Conservation (phyloP, 257 asterid genomes). For the Solanum ossicruentum region DNA sequence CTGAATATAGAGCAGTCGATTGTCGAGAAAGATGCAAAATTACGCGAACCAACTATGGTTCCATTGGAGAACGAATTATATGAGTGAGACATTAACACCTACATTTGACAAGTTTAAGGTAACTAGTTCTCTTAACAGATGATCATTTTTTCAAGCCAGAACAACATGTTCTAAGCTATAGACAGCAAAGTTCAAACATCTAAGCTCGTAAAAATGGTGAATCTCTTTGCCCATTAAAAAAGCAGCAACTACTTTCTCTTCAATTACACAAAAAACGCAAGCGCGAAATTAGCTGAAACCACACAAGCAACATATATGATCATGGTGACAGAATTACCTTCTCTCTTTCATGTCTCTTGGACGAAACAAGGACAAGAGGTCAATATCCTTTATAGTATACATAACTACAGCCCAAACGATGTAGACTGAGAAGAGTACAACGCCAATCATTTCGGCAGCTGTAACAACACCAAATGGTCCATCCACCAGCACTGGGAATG, state of each 20-base stretch:
- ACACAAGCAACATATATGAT: background rate
- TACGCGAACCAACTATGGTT: background rate
- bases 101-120: background rate
- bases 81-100: background rate
- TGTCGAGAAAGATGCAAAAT: background rate
- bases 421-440: slow-evolving; percentile 31
- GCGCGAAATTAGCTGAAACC: background rate
- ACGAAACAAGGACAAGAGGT: slow-evolving; percentile 12
- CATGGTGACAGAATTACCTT: slow-evolving; percentile 22
- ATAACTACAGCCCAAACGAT: slow-evolving; percentile 49
- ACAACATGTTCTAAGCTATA: background rate
- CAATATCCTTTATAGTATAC: slow-evolving; percentile 19
- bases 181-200: background rate
- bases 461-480: slow-evolving; percentile 92
- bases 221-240: too few species aligned
- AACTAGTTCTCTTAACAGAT: background rate
- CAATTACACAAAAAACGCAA: background rate
- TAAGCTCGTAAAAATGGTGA: background rate
- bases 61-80: background rate
- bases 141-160: background rate
- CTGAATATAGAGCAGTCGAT: background rate
- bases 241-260: background rate
- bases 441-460: slow-evolving; percentile 74
- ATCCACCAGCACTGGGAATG: slow-evolving; percentile 66
- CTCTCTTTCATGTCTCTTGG: slow-evolving; percentile 11